Base-by-base conservation (phyloP, 495 filamentous ascomycete genomes). In the Talaromyces ruber region DNA sequence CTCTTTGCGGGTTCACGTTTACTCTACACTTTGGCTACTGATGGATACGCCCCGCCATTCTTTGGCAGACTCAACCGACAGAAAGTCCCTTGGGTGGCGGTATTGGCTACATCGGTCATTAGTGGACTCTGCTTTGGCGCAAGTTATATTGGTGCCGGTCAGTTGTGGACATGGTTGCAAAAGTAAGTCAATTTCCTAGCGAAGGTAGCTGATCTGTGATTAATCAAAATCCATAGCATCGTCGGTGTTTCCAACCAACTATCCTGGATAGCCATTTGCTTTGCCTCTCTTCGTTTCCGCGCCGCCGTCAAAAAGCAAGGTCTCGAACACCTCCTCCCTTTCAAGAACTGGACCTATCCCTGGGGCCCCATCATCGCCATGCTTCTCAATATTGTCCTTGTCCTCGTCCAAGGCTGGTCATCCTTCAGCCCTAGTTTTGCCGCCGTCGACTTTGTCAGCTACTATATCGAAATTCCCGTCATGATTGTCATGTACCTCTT, bases 221-320 rank as follows among this genome's bases (percentile, higher is more conserved):
- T 67, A 66, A 67, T 63, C 11, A 37, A 47, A 22, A 64, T 60
- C 56, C 63, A 12, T 66, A 77, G 67, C 54, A 78, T 87, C 59
- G 84, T 86, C 47, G 84, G 83, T 12, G 84, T 87, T 12, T 85
- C 83, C 0, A 87, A 86, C 64, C 84, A 86, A 68, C 70, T 87
- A 5, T 81, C 81, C 37, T 87, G 84, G 84, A 77, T 82, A 63
- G 76, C 77, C 58, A 87, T 87, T 61, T 74, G 81, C 22, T 68
- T 86, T 50, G 80, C 83, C 4, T 85, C 82, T 4, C 71, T 87
- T 39, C 80, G 84, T 30, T 87, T 87, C 73, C 81, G 84, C 24
- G 66, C 74, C 14, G 84, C 75, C 12, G 70, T 87, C 56, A 75
- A 74, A 57, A 67, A 64, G 6, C 84, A 86, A 62, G 76, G 77